A percentile compares a stretch with the other conserved stretches of the same genome.
phyloP scores from a whole-genome alignment of 768 basidiomycete genomes.

The Boletus huronensis region DNA sequence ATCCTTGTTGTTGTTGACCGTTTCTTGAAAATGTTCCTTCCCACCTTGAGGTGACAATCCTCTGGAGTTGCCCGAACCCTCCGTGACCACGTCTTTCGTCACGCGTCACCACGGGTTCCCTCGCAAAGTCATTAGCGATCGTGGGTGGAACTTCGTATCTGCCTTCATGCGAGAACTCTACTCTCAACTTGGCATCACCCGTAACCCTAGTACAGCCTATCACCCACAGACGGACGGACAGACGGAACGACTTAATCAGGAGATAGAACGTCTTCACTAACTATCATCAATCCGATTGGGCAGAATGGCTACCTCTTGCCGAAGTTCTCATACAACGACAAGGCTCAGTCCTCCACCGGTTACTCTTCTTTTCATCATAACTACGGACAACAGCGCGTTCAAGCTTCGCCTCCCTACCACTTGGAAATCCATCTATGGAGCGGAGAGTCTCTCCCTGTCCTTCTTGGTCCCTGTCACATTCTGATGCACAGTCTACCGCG shows the following conservation, averaged over 20 bases:
- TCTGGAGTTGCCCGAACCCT: no score
- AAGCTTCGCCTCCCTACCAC: no score
- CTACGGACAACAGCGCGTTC: slow-evolving; percentile 20
- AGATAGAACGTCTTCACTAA: slow-evolving; percentile 36
- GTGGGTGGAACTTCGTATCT: no score
- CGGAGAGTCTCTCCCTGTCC: no score
- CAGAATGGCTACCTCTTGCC: slow-evolving; percentile 28
- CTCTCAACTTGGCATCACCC: slow-evolving; percentile 29
- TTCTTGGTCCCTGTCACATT: no score
- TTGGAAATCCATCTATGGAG: no score
- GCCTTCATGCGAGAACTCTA: slow-evolving; percentile 32
- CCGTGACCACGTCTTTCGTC: slow-evolving; percentile 6
- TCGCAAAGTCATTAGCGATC: slow-evolving; percentile 24
- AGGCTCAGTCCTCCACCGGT: slow-evolving; percentile 25
- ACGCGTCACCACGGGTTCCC: slow-evolving; percentile 28
- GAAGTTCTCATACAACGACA: slow-evolving; percentile 36
- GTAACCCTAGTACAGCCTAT: slow-evolving; percentile 37
- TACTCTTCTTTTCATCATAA: slow-evolving; percentile 20
- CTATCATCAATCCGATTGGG: slow-evolving; percentile 36
- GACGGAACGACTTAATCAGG: slow-evolving; percentile 40
- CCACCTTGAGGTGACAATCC: no score
- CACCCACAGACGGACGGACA: slow-evolving; percentile 44
- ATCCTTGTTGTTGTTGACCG: no score
- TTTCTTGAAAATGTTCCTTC: no score
- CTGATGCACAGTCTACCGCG: no score